Percentiles rank a stretch among this genome's conserved stretches.
Conservation (phyloP, 148 eudicot genomes). For the Rhododendron ovatum region DNA sequence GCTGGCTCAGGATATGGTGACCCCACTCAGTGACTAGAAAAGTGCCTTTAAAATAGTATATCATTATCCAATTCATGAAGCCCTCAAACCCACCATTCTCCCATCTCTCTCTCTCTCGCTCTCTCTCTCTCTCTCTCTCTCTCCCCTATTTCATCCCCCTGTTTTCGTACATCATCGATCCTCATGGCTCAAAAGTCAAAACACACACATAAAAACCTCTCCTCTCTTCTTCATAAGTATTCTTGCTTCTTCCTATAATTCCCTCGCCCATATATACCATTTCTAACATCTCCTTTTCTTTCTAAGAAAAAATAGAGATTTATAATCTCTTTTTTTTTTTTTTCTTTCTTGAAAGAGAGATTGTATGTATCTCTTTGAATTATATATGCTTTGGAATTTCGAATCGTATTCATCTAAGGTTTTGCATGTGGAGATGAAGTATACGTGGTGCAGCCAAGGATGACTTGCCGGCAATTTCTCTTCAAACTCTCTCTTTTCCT, state of each 20-base stretch:
- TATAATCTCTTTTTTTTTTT: neutral
- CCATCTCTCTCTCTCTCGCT: neutral
- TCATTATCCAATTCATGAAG: slow-evolving; percentile 8
- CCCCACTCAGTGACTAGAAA: slow-evolving; percentile 6
- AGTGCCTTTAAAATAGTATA: neutral
- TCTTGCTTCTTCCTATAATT: neutral
- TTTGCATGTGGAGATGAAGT: slow-evolving; percentile 13
- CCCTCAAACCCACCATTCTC: neutral
- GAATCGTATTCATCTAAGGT: slow-evolving; percentile 8
- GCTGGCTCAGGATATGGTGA: slow-evolving; percentile 16
- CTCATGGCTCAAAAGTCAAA: too few species aligned
- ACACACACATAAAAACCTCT: neutral
- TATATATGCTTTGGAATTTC: neutral
- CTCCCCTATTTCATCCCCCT: neutral
- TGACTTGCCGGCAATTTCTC: slow-evolving; percentile 18
- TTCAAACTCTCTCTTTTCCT: neutral
- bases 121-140: neutral
- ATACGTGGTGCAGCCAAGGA: slow-evolving; percentile 20
- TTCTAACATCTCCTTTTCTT: neutral
- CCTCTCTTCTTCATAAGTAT: neutral
- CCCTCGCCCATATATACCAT: neutral
- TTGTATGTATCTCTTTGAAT: neutral
- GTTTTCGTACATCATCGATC: neutral
- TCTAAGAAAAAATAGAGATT: neutral
- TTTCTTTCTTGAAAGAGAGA: too few species aligned